Evolutionary conservation across 208 protist genomes (phyloP).

Genomic region (Wallacemonas sp.): DNA sequence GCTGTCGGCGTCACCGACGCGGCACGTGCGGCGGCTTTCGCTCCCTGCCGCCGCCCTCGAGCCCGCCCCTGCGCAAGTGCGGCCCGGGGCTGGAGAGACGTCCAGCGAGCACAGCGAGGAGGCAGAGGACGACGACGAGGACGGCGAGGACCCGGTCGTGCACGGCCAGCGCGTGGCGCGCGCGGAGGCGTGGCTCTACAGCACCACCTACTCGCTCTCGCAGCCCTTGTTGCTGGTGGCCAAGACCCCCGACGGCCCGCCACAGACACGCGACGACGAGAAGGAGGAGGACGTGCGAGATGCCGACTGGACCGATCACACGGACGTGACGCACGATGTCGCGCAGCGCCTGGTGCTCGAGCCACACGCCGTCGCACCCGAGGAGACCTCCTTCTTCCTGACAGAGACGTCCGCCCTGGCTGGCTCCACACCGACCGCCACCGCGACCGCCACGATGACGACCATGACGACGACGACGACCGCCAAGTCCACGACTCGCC

Average conservation of each 20-base stretch:
- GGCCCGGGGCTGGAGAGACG: too few relatives aligned
- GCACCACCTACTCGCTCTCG: slow-evolving; percentile 25
- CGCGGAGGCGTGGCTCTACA: slow-evolving; percentile 30
- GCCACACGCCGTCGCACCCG: neutral
- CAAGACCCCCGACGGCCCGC: neutral
- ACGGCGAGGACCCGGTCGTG: slow-evolving; percentile 3
- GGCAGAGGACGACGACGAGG: neutral
- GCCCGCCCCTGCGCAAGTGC: neutral
- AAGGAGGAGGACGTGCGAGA: too few relatives aligned
- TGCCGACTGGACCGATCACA: too few relatives aligned
- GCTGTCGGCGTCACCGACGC: neutral
- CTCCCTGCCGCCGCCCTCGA: neutral
- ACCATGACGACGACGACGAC: neutral
- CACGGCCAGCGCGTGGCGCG: neutral
- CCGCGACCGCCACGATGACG: neutral
- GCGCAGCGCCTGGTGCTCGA: slow-evolving; percentile 3
- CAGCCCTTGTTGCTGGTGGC: slow-evolving; percentile 25
- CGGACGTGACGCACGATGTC: neutral
- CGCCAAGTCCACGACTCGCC: too few relatives aligned
- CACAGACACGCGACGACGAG: neutral
- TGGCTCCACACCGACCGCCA: neutral
- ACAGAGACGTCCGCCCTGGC: neutral
- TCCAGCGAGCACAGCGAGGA: neutral
- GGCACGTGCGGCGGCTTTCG: neutral
- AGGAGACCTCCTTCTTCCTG: neutral